A percentile compares a stretch with the other conserved stretches of the same genome.
These are phyloP conservation scores for Aspergillus glaucus DNA, from an alignment of 2,329 filamentous ascomycete genomes.

Conservation along the genomic window DNA sequence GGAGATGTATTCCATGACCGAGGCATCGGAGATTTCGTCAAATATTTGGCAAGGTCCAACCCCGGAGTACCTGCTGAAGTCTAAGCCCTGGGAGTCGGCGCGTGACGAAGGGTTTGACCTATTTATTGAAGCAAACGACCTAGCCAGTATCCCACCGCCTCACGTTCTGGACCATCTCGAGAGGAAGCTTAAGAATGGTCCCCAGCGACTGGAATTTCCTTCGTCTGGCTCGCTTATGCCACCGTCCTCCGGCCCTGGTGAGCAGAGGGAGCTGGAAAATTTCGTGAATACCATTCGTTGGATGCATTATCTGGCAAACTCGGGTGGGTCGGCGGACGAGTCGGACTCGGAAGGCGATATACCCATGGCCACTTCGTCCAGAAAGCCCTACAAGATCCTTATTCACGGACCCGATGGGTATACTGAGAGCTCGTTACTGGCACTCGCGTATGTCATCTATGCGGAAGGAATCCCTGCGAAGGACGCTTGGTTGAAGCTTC, in stretches of 20 bases:
- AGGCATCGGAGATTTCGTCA: conserved; percentile 75
- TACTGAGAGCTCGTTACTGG: conserved; percentile 85
- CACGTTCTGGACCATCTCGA: conserved; percentile 59
- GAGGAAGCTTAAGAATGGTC: conserved; percentile 47
- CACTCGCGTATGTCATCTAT: conserved; percentile 88
- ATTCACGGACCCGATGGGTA: conserved; percentile 96
- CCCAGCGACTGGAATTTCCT: conserved; percentile 70
- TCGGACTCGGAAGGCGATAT: conserved; percentile 52
- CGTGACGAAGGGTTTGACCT: conserved; percentile 65
- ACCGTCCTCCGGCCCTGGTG: conserved; percentile 58
- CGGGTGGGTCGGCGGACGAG: conserved; percentile 35
- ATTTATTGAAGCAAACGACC: conserved; percentile 80
- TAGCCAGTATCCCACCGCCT: conserved; percentile 68
- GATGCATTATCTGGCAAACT: conserved; percentile 78
- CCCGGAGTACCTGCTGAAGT: conserved; percentile 58
- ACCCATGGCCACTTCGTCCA: conserved; percentile 40
- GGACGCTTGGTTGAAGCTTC: conserved; percentile 80
- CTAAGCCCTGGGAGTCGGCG: conserved; percentile 34
- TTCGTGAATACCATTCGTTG: conserved; percentile 82
- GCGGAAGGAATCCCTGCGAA: conserved; percentile 74
- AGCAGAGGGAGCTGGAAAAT: conserved; percentile 73
- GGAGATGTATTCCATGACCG: conserved; percentile 93
- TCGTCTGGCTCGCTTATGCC: conserved; percentile 89
- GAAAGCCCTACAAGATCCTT: conserved; percentile 61
- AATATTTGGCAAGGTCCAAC: conserved; percentile 91